phyloP scores from a whole-genome alignment of 345 rosid genomes.

The Euclidium syriacum region DNA sequence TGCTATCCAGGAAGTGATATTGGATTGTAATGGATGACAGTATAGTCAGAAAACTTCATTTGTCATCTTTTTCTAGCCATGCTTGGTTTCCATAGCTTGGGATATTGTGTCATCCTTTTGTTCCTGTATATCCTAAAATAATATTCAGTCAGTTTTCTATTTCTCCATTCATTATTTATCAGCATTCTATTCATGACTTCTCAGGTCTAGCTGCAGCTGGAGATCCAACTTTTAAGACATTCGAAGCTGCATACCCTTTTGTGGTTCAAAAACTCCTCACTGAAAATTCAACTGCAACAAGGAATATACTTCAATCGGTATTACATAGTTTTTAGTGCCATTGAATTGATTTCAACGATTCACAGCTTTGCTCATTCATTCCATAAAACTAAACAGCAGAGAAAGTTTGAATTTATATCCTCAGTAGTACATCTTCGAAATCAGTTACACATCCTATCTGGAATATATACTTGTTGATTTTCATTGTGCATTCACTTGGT shows the following conservation, averaged over 20 bases:
- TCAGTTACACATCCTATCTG: neutral
- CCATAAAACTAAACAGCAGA: neutral
- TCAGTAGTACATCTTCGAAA: neutral
- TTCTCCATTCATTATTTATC: neutral
- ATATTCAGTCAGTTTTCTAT: neutral
- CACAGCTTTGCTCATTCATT: neutral
- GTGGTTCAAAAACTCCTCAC: slow-evolving; percentile 82
- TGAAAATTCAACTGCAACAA: slow-evolving; percentile 62
- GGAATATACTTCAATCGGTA: slow-evolving; percentile 84
- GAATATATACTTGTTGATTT: neutral
- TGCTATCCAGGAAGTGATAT: neutral
- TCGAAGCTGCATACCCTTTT: slow-evolving; percentile 90
- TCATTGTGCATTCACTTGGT: neutral
- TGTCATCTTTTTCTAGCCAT: neutral
- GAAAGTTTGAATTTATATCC: neutral
- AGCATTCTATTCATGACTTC: slow-evolving; percentile 14
- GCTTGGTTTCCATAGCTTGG: neutral
- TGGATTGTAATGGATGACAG: neutral
- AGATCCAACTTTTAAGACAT: slow-evolving; percentile 83
- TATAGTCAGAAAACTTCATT: neutral
- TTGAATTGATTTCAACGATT: neutral
- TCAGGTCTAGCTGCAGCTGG: slow-evolving; percentile 84
- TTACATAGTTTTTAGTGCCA: neutral
- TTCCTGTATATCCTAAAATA: neutral
- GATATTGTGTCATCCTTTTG: neutral